Evolutionary conservation across 192 early-diverging fungal genomes (phyloP).

Genomic region (Diversispora epigaea): DNA sequence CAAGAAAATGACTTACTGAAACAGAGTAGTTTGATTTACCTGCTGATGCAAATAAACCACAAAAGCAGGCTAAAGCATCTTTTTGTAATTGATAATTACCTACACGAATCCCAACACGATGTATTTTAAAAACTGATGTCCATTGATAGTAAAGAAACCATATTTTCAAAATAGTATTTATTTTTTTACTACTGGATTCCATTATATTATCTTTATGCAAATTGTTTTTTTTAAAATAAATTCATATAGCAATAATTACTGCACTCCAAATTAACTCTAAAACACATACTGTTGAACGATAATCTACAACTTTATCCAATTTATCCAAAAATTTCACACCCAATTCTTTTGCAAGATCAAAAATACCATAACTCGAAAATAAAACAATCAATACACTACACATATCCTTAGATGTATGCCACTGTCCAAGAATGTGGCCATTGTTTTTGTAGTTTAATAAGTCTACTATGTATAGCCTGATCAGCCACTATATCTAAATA

Average conservation of each 20-base stretch:
- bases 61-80: too few relatives aligned
- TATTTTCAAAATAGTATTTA: background rate
- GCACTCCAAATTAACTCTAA: background rate
- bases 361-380: slow-evolving; percentile 3
- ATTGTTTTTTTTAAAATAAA: slow-evolving; percentile 6
- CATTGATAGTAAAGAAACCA: slow-evolving; percentile 4
- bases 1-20: too few relatives aligned
- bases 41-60: too few relatives aligned
- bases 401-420: background rate
- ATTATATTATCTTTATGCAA: background rate
- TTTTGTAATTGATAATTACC: background rate
- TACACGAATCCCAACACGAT: background rate
- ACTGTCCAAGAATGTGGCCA: background rate
- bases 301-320: background rate
- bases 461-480: background rate
- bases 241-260: background rate
- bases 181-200: background rate
- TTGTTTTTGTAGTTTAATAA: background rate
- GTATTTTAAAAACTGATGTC: background rate
- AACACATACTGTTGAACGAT: background rate
- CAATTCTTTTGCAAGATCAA: background rate
- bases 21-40: too few relatives aligned
- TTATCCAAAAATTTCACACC: slow-evolving; percentile 16
- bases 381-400: background rate
- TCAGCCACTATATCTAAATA: background rate